These are phyloP conservation scores for Candida morakotiae DNA, from an alignment of 805 yeast genomes.

Conservation along the genomic window DNA sequence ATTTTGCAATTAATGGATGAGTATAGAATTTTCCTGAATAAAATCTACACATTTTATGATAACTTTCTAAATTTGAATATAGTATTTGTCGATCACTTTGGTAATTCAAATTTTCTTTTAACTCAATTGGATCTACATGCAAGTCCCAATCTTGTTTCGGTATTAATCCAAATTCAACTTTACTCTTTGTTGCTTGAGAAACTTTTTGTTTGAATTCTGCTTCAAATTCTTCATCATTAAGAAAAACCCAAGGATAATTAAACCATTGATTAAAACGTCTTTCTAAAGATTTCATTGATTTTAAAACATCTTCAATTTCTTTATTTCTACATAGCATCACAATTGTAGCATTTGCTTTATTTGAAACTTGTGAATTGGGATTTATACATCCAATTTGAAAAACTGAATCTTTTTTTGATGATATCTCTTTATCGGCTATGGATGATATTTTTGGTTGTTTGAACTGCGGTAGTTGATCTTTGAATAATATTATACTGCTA, in stretches of 20 bases:
- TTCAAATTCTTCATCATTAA: slow-evolving; percentile 75
- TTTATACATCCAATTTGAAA: slow-evolving; percentile 54
- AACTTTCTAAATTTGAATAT: slow-evolving; percentile 79
- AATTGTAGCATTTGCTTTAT: slow-evolving; percentile 75
- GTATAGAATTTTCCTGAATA: slow-evolving; percentile 79
- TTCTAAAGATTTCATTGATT: slow-evolving; percentile 72
- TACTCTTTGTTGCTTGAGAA: slow-evolving; percentile 48
- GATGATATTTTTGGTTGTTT: background rate
- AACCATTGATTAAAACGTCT: slow-evolving; percentile 92
- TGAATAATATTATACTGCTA: too few relatives aligned
- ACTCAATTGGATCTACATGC: slow-evolving; percentile 34
- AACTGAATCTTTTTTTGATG: slow-evolving; percentile 30
- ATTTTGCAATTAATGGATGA: slow-evolving; percentile 65
- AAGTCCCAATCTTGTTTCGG: slow-evolving; percentile 67
- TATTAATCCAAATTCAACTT: slow-evolving; percentile 70
- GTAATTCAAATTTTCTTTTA: slow-evolving; percentile 55
- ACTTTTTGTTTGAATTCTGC: slow-evolving; percentile 59
- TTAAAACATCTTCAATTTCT: slow-evolving; percentile 73
- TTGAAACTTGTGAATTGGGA: slow-evolving; percentile 34
- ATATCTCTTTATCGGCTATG: slow-evolving; percentile 9
- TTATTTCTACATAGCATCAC: slow-evolving; percentile 79
- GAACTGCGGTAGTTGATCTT: too few relatives aligned
- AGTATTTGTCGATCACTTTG: slow-evolving; percentile 83
- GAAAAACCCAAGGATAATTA: slow-evolving; percentile 86
- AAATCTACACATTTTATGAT: slow-evolving; percentile 95